These are phyloP conservation scores for Cinnamomum micranthum DNA, from an alignment of 164 flowering plant species.

Conservation along the genomic window DNA sequence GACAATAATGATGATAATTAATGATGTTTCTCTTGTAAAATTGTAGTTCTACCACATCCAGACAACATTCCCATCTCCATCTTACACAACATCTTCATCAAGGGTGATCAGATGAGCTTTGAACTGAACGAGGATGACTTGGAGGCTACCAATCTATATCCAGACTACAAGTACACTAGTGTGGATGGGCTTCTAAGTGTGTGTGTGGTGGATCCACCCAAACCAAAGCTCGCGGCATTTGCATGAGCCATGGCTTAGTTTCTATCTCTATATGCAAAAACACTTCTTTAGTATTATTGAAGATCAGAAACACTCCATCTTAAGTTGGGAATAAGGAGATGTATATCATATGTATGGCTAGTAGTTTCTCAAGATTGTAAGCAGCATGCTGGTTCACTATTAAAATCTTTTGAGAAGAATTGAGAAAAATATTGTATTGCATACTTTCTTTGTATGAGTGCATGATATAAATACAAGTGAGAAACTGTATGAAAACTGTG, in stretches of 20 bases:
- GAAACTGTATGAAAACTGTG: no score
- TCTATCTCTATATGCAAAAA: neutral
- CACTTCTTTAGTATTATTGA: no score
- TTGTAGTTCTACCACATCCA: constrained; percentile 36
- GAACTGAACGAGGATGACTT: constrained; percentile 27
- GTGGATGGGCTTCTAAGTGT: constrained; percentile 29
- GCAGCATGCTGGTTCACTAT: no score
- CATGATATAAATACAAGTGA: no score
- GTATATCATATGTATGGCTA: no score
- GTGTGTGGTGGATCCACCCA: constrained; percentile 23
- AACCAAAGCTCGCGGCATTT: constrained; percentile 25
- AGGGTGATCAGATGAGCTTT: constrained; percentile 35
- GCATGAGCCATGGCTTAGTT: constrained; percentile 4
- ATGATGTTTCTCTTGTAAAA: no score
- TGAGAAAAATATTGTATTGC: no score
- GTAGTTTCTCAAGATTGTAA: no score
- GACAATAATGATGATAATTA: neutral
- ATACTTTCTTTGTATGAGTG: no score
- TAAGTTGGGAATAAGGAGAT: no score
- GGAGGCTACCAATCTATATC: constrained; percentile 37
- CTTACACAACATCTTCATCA: constrained; percentile 38
- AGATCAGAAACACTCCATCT: no score
- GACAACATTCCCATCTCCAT: constrained; percentile 32
- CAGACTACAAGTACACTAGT: constrained; percentile 33
- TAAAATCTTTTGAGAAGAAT: no score